These are phyloP conservation scores for Chalciporus piperatus DNA, from an alignment of 768 basidiomycete genomes.

Conservation along the genomic window DNA sequence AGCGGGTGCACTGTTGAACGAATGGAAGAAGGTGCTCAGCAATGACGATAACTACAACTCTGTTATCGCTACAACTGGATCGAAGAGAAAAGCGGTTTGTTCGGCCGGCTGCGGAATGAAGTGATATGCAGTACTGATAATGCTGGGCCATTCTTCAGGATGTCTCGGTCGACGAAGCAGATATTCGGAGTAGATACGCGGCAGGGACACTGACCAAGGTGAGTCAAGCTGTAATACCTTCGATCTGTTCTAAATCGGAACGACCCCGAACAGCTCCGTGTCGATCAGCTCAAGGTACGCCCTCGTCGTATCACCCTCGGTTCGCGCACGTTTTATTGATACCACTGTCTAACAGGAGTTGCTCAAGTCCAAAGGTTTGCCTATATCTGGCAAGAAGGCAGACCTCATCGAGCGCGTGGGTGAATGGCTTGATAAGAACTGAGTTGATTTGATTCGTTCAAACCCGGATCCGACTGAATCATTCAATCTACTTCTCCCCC, in stretches of 20 bases:
- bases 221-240: conserved; percentile 14
- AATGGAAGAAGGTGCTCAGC: conserved; percentile 65
- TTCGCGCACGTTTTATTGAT: not conserved
- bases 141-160: conserved; percentile 40
- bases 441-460: not conserved
- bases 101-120: not conserved
- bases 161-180: conserved; percentile 62
- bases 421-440: conserved; percentile 54
- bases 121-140: conserved; percentile 1
- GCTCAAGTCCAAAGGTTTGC: conserved; percentile 60
- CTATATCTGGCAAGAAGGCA: conserved; percentile 67
- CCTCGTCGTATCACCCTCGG: not conserved
- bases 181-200: conserved; percentile 66
- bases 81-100: conserved; percentile 73
- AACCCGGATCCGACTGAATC: no score
- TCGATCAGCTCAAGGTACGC: conserved; percentile 75
- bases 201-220: conserved; percentile 66
- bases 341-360: conserved; percentile 54
- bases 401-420: conserved; percentile 66
- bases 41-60: conserved; percentile 63
- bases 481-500: no score
- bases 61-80: conserved; percentile 45
- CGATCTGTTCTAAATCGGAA: conserved; percentile 4
- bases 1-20: conserved; percentile 63
- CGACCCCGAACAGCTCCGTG: conserved; percentile 52